These are phyloP conservation scores for Dianthus caryophyllus DNA, from an alignment of 148 eudicot genomes.

Conservation along the genomic window DNA sequence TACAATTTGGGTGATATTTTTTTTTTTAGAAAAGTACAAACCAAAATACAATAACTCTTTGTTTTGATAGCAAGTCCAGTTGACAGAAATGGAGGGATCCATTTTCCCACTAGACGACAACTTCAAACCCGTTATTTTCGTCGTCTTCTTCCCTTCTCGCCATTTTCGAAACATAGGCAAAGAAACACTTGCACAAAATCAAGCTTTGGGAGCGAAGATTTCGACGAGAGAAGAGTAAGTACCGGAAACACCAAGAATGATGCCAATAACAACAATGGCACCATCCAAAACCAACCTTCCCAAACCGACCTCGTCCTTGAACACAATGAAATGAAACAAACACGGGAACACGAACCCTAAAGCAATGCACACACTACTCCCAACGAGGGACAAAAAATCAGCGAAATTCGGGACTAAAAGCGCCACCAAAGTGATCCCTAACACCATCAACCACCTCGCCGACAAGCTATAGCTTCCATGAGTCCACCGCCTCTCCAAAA, in stretches of 20 bases:
- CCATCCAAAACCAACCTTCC: conserved; percentile 33
- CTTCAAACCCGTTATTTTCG: too few species aligned
- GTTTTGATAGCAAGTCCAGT: too few species aligned
- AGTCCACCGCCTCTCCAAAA: conserved; percentile 57
- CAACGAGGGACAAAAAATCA: conserved; percentile 80
- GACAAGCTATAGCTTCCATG: conserved; percentile 58
- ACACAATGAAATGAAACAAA: conserved; percentile 57
- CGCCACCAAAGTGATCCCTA: conserved; percentile 54
- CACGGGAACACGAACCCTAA: conserved; percentile 84
- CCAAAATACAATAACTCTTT: not conserved
- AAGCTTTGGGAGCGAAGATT: conserved; percentile 49
- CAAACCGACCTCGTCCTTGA: conserved; percentile 52
- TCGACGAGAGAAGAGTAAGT: conserved; percentile 56
- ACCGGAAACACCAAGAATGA: conserved; percentile 50
- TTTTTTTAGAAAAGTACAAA: conserved; percentile 4
- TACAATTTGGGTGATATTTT: not conserved
- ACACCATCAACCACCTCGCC: conserved; percentile 64
- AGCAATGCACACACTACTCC: conserved; percentile 72
- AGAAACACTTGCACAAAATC: conserved; percentile 1
- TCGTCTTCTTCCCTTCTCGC: too few species aligned
- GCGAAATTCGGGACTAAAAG: conserved; percentile 72
- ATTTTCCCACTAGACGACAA: too few species aligned
- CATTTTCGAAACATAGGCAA: too few species aligned
- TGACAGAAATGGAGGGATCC: too few species aligned
- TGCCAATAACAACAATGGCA: conserved; percentile 46